phyloP scores from a whole-genome alignment of 805 yeast genomes.

The Candida ponderosae region DNA sequence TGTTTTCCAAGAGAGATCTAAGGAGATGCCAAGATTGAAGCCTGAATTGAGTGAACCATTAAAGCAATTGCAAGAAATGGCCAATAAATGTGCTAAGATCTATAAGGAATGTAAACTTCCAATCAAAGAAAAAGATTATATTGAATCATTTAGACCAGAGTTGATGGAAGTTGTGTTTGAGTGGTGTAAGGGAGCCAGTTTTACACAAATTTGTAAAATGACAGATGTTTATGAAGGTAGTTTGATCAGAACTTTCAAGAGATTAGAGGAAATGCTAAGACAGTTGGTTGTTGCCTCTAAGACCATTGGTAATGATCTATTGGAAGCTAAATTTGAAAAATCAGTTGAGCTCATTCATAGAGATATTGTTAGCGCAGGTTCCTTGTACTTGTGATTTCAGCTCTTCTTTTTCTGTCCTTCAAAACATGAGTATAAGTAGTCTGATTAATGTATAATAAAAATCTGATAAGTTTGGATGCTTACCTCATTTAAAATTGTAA shows the following conservation, averaged over 20 bases:
- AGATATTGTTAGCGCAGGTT: conserved; percentile 94
- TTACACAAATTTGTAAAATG: conserved; percentile 97
- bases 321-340: conserved; percentile 83
- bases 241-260: conserved; percentile 86
- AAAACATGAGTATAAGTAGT: no score
- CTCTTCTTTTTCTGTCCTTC: no score
- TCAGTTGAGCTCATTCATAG: conserved; percentile 84
- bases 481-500: no score
- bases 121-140: conserved; percentile 83
- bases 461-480: no score
- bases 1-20: conserved; percentile 94
- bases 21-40: conserved; percentile 76
- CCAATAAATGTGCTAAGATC: conserved; percentile 80
- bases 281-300: conserved; percentile 89
- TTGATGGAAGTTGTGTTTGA: conserved; percentile 94
- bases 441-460: no score
- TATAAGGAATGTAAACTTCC: conserved; percentile 88
- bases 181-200: conserved; percentile 95
- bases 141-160: conserved; percentile 86
- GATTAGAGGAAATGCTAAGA: conserved; percentile 87
- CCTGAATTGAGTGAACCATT: conserved; percentile 92
- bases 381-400: conserved; percentile 50
- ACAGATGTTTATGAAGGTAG: conserved; percentile 98
- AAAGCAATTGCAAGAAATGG: conserved; percentile 84
- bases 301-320: conserved; percentile 83